Base-by-base conservation (phyloP, 208 protist genomes). In the Strigomonas culicis region DNA sequence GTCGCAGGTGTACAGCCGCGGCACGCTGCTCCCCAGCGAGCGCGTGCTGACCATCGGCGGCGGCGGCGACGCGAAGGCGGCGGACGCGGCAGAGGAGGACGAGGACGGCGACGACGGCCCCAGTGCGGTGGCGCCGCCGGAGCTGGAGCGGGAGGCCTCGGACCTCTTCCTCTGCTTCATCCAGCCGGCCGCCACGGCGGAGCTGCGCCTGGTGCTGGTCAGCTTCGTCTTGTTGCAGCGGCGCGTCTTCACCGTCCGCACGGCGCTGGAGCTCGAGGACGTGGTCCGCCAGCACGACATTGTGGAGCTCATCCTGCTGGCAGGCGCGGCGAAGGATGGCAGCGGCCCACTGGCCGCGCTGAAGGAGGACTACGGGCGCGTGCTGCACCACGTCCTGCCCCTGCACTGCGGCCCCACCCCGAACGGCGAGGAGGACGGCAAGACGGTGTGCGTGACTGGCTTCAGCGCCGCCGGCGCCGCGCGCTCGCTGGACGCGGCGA, bases 81-180 rank as follows among this genome's bases (percentile, higher is more conserved):
- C 1, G 58, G 36, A 21, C 56, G 17, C 21, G 19, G 59, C 39
- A 4, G 66, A 57, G 13, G 73, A 68, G 27, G 63, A 70, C 13
- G 73, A 74, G 2, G 68, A 28, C 6, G 58, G 62, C 17, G 66
- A 65, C 34, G 66, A 36, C 8, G 61, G 66, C 25, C 72, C 51
- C 27, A 25, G 13, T 0, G 63, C 41, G 21, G 17, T 28, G 27
- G 57, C 28, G 1, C 24, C 41, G 2, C 36, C 34, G 10, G 34
- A 4, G 10, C 34, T n/a, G 17, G 65, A 24, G 34, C 65, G 53
- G 25, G 80, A 77, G 39, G 59, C 75, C 3, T 91, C 84, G 0
- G 84, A 94, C 60, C 61, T 88, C 6, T 87, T 83, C 57, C 61
- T 94, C 63, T 90, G 81, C 59, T 91, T 94, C 55, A 24, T 93